Evolutionary conservation across 441 rosid species (phyloP).

Genomic region (Erodium chrysanthum): DNA sequence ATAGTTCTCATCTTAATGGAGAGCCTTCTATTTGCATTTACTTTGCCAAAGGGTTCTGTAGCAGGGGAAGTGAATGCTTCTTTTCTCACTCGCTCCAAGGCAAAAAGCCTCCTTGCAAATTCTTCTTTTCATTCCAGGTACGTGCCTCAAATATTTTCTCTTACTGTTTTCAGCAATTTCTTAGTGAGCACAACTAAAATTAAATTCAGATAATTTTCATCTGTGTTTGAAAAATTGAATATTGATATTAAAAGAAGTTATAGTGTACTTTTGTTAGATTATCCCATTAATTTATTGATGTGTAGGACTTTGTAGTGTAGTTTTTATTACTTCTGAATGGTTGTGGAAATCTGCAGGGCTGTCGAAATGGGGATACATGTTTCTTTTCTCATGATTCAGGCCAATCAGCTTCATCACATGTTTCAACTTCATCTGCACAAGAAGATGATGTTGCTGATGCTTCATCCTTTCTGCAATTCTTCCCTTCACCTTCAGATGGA

Average conservation of each 20-base stretch:
- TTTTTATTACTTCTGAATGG: conserved; percentile 9
- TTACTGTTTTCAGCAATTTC: background rate
- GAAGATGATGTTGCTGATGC: conserved; percentile 46
- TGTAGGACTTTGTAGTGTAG: too few species aligned
- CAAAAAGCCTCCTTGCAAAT: conserved; percentile 55
- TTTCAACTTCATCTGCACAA: conserved; percentile 36
- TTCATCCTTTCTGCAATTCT: conserved; percentile 33
- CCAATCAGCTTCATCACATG: conserved; percentile 18
- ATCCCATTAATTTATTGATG: too few species aligned
- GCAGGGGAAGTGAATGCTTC: conserved; percentile 49
- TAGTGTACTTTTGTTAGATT: too few species aligned
- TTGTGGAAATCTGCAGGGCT: conserved; percentile 47
- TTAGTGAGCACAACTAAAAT: background rate
- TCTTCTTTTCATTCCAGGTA: conserved; percentile 64
- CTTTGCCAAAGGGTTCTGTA: conserved; percentile 65
- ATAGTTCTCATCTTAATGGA: conserved; percentile 23
- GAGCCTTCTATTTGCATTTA: conserved; percentile 41
- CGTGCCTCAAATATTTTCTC: background rate
- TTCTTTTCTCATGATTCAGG: conserved; percentile 51
- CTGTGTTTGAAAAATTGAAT: background rate
- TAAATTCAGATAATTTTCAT: background rate
- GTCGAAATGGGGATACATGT: conserved; percentile 69
- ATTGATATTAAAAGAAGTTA: too few species aligned
- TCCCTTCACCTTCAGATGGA: conserved; percentile 42
- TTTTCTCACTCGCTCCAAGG: conserved; percentile 64